Conservation (phyloP, 148 eudicot genomes). For the Silene conica region DNA sequence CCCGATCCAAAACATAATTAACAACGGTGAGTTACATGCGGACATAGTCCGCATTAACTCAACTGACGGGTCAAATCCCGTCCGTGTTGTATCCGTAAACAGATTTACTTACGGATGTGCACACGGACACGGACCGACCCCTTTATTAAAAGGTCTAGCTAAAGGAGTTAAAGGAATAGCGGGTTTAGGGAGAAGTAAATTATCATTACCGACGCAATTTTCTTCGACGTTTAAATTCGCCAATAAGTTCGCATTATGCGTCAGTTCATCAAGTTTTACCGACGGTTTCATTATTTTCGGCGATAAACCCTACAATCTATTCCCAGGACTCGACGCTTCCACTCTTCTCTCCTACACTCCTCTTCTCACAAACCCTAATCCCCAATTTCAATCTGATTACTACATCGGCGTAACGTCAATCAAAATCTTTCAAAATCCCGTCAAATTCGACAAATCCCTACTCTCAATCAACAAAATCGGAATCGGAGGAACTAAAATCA, state of each 20-base stretch:
- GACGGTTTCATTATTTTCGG: constrained; percentile 39
- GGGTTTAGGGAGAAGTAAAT: constrained; percentile 35
- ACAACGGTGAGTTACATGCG: constrained; percentile 23
- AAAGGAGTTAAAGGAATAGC: constrained; percentile 40
- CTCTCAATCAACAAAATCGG: constrained; percentile 24
- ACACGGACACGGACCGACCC: constrained; percentile 30
- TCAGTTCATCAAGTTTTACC: constrained; percentile 14
- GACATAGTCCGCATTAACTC: constrained; percentile 36
- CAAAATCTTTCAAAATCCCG: constrained; percentile 22
- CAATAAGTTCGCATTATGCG: constrained; percentile 41
- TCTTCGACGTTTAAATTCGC: constrained; percentile 24
- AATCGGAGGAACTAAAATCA: constrained; percentile 43
- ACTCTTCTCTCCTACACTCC: constrained; percentile 42
- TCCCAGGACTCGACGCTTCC: constrained; percentile 32
- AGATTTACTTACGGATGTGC: constrained; percentile 31
- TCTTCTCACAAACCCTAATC: constrained; percentile 21
- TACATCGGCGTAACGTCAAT: constrained; percentile 19
- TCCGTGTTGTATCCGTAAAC: constrained; percentile 18
- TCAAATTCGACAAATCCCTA: constrained; percentile 30
- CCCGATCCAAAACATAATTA: constrained; percentile 17
- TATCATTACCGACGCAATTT: constrained; percentile 39
- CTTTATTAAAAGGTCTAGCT: constrained; percentile 33
- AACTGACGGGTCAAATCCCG: constrained; percentile 38
- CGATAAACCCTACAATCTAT: constrained; percentile 38
- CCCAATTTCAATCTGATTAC: neutral